Conservation (phyloP, 1,139 yeast species). For the Geotrichum bryndzae region DNA sequence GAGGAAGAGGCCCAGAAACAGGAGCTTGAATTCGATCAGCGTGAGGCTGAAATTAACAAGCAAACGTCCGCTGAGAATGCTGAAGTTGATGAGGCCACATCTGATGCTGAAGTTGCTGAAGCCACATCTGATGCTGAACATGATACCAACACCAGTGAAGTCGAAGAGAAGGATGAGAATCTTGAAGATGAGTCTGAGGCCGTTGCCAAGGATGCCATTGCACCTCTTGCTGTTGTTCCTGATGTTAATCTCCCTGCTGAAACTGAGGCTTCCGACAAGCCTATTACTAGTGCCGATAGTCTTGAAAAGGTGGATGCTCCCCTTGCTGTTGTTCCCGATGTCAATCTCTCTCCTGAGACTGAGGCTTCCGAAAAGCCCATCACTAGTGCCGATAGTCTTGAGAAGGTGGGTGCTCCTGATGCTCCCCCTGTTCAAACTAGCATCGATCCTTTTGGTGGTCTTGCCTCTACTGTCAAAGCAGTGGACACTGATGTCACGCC, state of each 20-base stretch:
- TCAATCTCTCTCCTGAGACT: slow-evolving; percentile 27
- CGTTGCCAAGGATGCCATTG: slow-evolving; percentile 6
- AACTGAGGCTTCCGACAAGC: no score
- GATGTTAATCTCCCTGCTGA: no score
- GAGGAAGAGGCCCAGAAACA: slow-evolving; percentile 6
- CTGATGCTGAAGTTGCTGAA: slow-evolving; percentile 7
- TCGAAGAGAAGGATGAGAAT: background rate
- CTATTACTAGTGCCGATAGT: no score
- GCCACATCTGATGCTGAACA: slow-evolving; percentile 26
- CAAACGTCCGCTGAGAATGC: slow-evolving; percentile 4
- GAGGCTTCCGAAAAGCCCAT: slow-evolving; percentile 16
- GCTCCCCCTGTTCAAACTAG: slow-evolving; percentile 31
- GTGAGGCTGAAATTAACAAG: slow-evolving; percentile 12
- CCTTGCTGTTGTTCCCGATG: slow-evolving; percentile 13
- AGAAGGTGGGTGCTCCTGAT: slow-evolving; percentile 21
- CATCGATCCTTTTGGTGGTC: slow-evolving; percentile 25
- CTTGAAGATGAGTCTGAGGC: slow-evolving; percentile 9
- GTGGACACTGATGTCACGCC: slow-evolving; percentile 8
- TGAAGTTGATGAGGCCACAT: slow-evolving; percentile 5
- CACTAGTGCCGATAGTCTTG: slow-evolving; percentile 20
- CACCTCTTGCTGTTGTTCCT: no score
- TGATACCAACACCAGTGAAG: slow-evolving; percentile 34
- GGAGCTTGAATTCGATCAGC: slow-evolving; percentile 9
- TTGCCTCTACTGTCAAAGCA: background rate
- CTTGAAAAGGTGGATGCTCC: background rate